phyloP scores from a whole-genome alignment of 345 rosid species.

The Gynandropsis gynandra region DNA sequence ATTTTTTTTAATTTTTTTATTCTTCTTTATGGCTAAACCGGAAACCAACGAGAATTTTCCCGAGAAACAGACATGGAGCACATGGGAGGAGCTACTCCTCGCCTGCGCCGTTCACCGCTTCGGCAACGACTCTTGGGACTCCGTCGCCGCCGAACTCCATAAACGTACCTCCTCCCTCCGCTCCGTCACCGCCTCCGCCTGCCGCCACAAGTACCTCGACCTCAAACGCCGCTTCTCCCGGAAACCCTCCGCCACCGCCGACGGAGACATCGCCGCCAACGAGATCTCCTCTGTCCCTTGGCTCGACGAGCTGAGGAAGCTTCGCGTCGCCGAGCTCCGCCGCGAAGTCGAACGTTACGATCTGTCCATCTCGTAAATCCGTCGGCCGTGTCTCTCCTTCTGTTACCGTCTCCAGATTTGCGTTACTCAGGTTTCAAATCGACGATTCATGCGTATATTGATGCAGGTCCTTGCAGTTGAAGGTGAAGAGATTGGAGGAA shows the following conservation, averaged over 20 bases:
- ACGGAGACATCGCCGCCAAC: constrained; percentile 1
- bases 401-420: constrained; percentile 5
- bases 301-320: constrained; percentile 48
- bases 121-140: constrained; percentile 46
- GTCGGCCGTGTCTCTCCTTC: neutral
- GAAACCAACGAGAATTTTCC: constrained; percentile 15
- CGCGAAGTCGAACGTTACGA: constrained; percentile 56
- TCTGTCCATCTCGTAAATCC: constrained; percentile 44
- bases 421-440: neutral
- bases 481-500: constrained; percentile 62
- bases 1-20: neutral
- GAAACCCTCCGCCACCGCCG: constrained; percentile 8
- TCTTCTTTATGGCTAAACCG: constrained; percentile 27
- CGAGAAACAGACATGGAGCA: constrained; percentile 45
- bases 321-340: constrained; percentile 61
- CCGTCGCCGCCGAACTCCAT: constrained; percentile 46
- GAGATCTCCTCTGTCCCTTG: constrained; percentile 28
- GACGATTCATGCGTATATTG: neutral
- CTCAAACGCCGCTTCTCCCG: constrained; percentile 41
- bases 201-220: constrained; percentile 42
- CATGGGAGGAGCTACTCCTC: constrained; percentile 71
- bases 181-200: constrained; percentile 35
- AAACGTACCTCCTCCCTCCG: constrained; percentile 29
- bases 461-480: constrained; percentile 43
- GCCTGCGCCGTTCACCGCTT: constrained; percentile 65